These are phyloP conservation scores for Arthrobotrys musiformis DNA, from an alignment of 2,329 filamentous ascomycete genomes.

Conservation along the genomic window DNA sequence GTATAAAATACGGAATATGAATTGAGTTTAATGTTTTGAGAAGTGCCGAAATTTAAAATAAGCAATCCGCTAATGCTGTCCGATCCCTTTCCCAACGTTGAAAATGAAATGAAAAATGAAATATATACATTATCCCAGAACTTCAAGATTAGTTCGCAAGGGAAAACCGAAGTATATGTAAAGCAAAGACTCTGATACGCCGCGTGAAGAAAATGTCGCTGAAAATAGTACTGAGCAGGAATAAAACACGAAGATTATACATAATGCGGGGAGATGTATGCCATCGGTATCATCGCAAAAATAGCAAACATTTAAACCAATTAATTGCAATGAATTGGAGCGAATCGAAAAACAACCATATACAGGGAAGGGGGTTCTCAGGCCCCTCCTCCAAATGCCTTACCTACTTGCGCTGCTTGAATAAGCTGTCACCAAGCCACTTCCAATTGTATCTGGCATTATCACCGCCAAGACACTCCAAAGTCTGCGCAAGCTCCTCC, in stretches of 20 bases:
- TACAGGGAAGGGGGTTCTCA: conserved; percentile 39
- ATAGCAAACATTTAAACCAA: background rate
- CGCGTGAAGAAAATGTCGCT: conserved; percentile 19
- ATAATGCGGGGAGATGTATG: conserved; percentile 16
- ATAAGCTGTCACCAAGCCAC: conserved; percentile 52
- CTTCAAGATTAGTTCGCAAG: conserved; percentile 7
- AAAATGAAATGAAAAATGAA: conserved; percentile 18
- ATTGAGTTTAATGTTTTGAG: background rate
- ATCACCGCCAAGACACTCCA: conserved; percentile 54
- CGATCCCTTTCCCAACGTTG: conserved; percentile 16
- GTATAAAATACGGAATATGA: background rate
- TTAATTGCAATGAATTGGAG: background rate
- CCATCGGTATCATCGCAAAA: background rate
- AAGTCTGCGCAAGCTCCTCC: conserved; percentile 50
- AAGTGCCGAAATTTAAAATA: conserved; percentile 22
- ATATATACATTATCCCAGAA: conserved; percentile 31
- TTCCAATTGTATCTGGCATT: conserved; percentile 54
- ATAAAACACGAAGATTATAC: conserved; percentile 29
- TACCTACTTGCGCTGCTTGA: conserved; percentile 48
- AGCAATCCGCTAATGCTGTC: conserved; percentile 22
- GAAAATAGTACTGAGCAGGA: conserved; percentile 9
- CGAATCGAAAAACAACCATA: conserved; percentile 10
- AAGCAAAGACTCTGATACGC: conserved; percentile 12
- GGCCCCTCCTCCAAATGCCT: background rate
- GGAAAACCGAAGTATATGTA: conserved; percentile 13